phyloP scores from a whole-genome alignment of 2,329 filamentous ascomycete species.

The Epicoccum sorghinum region DNA sequence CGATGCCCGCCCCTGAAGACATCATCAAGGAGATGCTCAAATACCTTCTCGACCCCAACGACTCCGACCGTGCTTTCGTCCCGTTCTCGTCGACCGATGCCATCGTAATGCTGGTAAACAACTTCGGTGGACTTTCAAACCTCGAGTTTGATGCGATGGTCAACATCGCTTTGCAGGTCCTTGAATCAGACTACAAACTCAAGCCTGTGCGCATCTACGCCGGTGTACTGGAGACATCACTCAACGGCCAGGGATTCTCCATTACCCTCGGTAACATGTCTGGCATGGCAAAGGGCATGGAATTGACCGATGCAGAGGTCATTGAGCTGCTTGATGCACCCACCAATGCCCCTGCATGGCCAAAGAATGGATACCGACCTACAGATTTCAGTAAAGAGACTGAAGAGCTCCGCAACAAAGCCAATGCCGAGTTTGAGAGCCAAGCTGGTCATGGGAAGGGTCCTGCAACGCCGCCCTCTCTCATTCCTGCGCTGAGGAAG shows the following conservation, averaged over 20 bases:
- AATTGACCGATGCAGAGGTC: conserved; percentile 49
- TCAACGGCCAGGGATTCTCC: conserved; percentile 63
- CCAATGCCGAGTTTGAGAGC: conserved; percentile 34
- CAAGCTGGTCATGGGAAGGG: conserved; percentile 28
- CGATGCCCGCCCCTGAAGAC: conserved; percentile 57
- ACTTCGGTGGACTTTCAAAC: conserved; percentile 56
- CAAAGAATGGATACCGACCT: conserved; percentile 53
- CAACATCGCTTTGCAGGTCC: conserved; percentile 48
- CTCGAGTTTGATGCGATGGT: conserved; percentile 58
- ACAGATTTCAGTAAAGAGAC: conserved; percentile 34
- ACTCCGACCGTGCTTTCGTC: conserved; percentile 58
- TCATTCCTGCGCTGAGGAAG: conserved; percentile 49
- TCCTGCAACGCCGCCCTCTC: conserved; percentile 48
- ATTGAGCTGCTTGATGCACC: conserved; percentile 57
- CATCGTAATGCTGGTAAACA: conserved; percentile 56
- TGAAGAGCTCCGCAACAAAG: conserved; percentile 33
- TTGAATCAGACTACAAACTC: conserved; percentile 57
- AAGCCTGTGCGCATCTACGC: conserved; percentile 55
- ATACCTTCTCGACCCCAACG: conserved; percentile 56
- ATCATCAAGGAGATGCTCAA: conserved; percentile 56
- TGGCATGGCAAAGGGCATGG: conserved; percentile 51
- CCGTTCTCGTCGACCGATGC: conserved; percentile 54
- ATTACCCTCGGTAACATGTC: conserved; percentile 61
- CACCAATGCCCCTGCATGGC: conserved; percentile 60
- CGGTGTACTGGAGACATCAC: conserved; percentile 58